phyloP scores from a whole-genome alignment of 495 filamentous ascomycete species.

The Oleoguttula mirabilis region DNA sequence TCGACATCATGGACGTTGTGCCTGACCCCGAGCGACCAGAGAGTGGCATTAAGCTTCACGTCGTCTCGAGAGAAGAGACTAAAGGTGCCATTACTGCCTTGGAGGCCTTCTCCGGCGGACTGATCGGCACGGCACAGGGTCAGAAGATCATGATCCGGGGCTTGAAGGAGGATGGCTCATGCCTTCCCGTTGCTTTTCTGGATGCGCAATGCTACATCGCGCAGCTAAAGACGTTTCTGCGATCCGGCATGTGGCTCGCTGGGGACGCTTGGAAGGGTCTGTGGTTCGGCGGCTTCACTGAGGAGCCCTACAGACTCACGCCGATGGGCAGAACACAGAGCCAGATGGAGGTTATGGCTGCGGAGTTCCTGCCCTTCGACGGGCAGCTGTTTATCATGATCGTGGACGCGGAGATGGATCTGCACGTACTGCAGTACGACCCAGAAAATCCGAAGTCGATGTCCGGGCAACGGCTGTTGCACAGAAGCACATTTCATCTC shows the following conservation, averaged over 20 bases:
- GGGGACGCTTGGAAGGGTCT: constrained; percentile 85
- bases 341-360: constrained; percentile 63
- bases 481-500: constrained; percentile 74
- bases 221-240: constrained; percentile 63
- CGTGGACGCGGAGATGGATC: constrained; percentile 69
- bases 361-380: constrained; percentile 81
- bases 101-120: constrained; percentile 37
- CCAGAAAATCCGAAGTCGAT: constrained; percentile 94
- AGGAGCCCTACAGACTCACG: constrained; percentile 84
- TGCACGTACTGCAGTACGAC: constrained; percentile 87
- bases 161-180: constrained; percentile 81
- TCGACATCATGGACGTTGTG: constrained; percentile 58
- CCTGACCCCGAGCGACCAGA: constrained; percentile 46
- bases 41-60: background rate
- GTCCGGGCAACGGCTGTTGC: constrained; percentile 74
- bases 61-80: constrained; percentile 78
- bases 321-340: constrained; percentile 75
- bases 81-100: constrained; percentile 88
- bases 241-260: constrained; percentile 71
- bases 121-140: constrained; percentile 82
- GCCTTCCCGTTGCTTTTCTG: constrained; percentile 93
- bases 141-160: constrained; percentile 96
- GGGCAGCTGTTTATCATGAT: constrained; percentile 71
- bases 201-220: constrained; percentile 91
- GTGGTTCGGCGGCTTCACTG: constrained; percentile 84